Percentiles rank a stretch among this genome's conserved stretches.
Evolutionary conservation across 1,139 yeast genomes (phyloP).

Genomic region (Saccharomyces pastorianus): DNA sequence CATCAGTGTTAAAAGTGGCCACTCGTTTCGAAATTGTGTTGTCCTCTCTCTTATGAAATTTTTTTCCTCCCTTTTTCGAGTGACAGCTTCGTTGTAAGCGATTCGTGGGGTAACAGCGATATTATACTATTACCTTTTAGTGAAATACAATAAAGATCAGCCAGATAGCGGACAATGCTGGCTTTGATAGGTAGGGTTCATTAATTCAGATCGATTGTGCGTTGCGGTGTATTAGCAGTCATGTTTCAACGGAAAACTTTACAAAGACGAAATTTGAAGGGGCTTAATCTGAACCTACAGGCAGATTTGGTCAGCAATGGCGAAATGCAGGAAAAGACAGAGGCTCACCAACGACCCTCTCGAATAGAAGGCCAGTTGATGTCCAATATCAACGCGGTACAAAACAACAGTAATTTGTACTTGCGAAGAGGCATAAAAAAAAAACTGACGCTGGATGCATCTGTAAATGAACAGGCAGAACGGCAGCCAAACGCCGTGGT

Average conservation of each 20-base stretch:
- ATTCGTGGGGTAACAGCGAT: not conserved
- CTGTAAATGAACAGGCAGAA: not conserved
- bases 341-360: not conserved
- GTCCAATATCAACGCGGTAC: not conserved
- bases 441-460: slow-evolving; percentile 5
- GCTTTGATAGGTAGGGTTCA: not conserved
- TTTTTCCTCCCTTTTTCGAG: not conserved
- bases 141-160: not conserved
- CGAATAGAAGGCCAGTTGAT: slow-evolving; percentile 2
- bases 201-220: not conserved
- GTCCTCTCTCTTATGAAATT: not conserved
- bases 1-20: not conserved
- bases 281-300: slow-evolving; percentile 43
- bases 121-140: not conserved
- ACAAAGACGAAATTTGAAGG: slow-evolving; percentile 66
- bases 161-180: not conserved
- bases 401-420: slow-evolving; percentile 1
- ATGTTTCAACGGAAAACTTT: slow-evolving; percentile 49
- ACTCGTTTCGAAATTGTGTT: not conserved
- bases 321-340: not conserved
- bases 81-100: not conserved
- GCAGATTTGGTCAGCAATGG: not conserved
- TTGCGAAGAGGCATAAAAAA: slow-evolving; percentile 9
- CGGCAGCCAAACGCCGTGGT: not conserved
- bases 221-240: not conserved